Percentiles rank a stretch among this genome's conserved stretches.
Conservation (phyloP, 768 basidiomycete genomes). For the Mycena crocata region DNA sequence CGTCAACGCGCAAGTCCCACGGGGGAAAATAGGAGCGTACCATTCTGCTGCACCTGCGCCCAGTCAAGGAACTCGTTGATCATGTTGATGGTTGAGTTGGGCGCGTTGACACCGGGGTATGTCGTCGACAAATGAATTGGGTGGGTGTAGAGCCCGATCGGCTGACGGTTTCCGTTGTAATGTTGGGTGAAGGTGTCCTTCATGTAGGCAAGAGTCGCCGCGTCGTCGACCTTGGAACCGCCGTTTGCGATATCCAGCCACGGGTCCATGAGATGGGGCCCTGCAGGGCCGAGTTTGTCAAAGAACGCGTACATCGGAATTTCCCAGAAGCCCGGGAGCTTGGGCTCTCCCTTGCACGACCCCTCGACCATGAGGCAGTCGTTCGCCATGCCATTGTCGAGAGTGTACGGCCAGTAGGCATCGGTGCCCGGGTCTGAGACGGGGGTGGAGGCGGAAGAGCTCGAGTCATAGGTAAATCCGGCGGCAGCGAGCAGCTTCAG, state of each 20-base stretch:
- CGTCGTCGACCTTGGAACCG: slow-evolving; percentile 59
- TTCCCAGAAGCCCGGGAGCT: slow-evolving; percentile 85
- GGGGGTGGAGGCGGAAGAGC: slow-evolving; percentile 67
- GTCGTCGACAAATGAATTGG: slow-evolving; percentile 71
- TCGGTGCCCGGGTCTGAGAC: slow-evolving; percentile 75
- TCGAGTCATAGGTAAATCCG: slow-evolving; percentile 80
- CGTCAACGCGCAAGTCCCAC: neutral
- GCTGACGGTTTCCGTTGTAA: slow-evolving; percentile 79
- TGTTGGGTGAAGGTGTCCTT: slow-evolving; percentile 78
- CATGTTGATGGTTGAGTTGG: slow-evolving; percentile 71
- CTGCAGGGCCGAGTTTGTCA: slow-evolving; percentile 63
- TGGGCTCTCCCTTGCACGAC: slow-evolving; percentile 75
- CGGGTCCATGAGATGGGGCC: slow-evolving; percentile 83
- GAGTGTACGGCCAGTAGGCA: slow-evolving; percentile 85
- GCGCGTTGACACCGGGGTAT: slow-evolving; percentile 67
- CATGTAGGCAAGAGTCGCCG: slow-evolving; percentile 76
- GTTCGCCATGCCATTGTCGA: slow-evolving; percentile 85
- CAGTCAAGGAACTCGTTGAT: slow-evolving; percentile 85
- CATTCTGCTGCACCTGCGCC: slow-evolving; percentile 77
- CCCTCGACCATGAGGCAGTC: slow-evolving; percentile 68
- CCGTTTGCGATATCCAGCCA: slow-evolving; percentile 78
- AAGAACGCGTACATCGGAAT: slow-evolving; percentile 87
- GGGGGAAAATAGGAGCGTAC: slow-evolving; percentile 43
- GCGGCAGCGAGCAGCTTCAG: slow-evolving; percentile 64
- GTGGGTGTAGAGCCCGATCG: slow-evolving; percentile 84